Base-by-base conservation (phyloP, 164 flowering plant genomes). In the Vitis vinifera region DNA sequence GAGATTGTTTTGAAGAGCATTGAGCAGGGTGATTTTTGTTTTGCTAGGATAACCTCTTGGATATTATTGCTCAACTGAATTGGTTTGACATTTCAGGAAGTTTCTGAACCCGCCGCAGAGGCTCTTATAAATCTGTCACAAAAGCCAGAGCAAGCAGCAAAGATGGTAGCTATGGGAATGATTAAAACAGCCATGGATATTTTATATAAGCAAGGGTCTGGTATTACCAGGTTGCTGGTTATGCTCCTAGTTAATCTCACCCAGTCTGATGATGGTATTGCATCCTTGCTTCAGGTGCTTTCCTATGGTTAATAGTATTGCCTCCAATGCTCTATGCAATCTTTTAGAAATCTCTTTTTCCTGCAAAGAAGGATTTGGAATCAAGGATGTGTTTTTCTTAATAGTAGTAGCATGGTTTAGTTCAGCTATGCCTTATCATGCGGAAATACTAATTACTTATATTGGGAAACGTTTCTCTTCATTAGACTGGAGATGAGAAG, bases 161-260 rank as follows among this genome's bases (percentile, higher is more conserved):
- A 88, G 85, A 90, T 93, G 97, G 83, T 91, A 63, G 71, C 78
- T 15, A 74, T 80, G 75, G 94, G 88, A 65, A 81, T 91, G 88
- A 75, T 90, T 56, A 85, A 77, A 75, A 81, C 63, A 59, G 82
- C 76, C 47, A 89, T 93, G 94, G 92, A 91, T 51, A 66, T 87
- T 30, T 73, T 95, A 47, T 87, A 87, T 68, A 90, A 85, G 80
- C 80, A 84, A 64, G 88, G 83, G 4, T 76, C 80, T 55, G 75
- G 76, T 53, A 85, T 89, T 72, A 79, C 71, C 0, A 63, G 77
- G 14, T 81, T 93, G 77, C 79, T 93, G 64, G 86, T 91, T 67
- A 93, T 95, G 99, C 88, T 95, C 59, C 83, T 95, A 48, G 89
- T 91, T 60, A 95, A 93, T 81, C 88, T 93, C 56, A 91, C 97